These are phyloP conservation scores for Globisporangium takayamanum DNA, from an alignment of 352 stramenopile species.

Conservation along the genomic window DNA sequence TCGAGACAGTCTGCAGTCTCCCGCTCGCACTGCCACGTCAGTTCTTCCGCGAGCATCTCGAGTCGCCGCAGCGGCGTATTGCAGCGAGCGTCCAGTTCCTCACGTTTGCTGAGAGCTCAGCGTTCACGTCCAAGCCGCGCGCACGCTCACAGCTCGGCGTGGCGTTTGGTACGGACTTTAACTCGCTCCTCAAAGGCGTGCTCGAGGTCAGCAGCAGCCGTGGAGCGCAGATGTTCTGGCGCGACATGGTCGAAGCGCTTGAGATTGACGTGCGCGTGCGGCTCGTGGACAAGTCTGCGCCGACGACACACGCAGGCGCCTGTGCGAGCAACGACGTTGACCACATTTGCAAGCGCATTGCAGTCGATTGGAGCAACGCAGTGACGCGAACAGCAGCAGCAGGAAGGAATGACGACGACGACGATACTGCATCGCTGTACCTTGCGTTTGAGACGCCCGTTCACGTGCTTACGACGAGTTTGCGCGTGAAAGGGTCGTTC, in stretches of 20 bases:
- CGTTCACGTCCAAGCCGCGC: constrained; percentile 40
- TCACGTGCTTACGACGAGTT: constrained; percentile 25
- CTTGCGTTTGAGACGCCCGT: constrained; percentile 36
- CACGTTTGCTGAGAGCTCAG: constrained; percentile 32
- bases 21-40: constrained; percentile 23
- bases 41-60: constrained; percentile 38
- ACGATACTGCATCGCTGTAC: constrained; percentile 15
- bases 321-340: not conserved
- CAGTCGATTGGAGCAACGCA: not conserved
- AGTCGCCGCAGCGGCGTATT: constrained; percentile 14
- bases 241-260: constrained; percentile 10
- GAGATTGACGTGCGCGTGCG: constrained; percentile 27
- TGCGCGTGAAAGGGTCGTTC: constrained; percentile 42
- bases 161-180: constrained; percentile 42
- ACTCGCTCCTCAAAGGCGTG: constrained; percentile 36
- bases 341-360: not conserved
- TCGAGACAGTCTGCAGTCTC: constrained; percentile 23
- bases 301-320: constrained; percentile 13
- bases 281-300: constrained; percentile 17
- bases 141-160: constrained; percentile 45
- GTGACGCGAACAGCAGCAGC: not conserved
- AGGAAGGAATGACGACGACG: not conserved
- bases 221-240: constrained; percentile 13
- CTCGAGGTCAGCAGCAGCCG: not conserved
- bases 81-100: constrained; percentile 38